Percentiles rank a stretch among this genome's conserved stretches.
These are phyloP conservation scores for Exobasidium rhododendri DNA, from an alignment of 1,284 basidiomycete genomes.

Conservation along the genomic window DNA sequence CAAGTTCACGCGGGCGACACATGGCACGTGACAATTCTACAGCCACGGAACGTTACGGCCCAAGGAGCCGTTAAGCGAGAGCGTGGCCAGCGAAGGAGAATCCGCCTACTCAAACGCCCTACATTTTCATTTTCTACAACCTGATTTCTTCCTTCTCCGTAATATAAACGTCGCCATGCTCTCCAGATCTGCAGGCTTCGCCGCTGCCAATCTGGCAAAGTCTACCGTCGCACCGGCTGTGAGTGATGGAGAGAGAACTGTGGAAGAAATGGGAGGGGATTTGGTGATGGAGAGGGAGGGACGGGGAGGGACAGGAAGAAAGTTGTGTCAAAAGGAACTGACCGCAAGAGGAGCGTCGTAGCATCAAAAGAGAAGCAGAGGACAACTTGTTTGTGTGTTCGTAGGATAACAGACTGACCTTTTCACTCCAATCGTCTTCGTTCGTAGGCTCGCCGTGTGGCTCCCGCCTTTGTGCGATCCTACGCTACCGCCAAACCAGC, in stretches of 20 bases:
- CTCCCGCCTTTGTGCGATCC: conserved; percentile 55
- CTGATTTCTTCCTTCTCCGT: too few relatives aligned
- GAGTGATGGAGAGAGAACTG: conserved; percentile 18
- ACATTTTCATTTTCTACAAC: too few relatives aligned
- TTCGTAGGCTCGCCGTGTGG: conserved; percentile 62
- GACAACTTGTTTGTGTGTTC: neutral
- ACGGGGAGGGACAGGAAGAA: neutral
- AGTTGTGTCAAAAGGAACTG: conserved; percentile 5
- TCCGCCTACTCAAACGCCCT: too few relatives aligned
- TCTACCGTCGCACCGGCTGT: conserved; percentile 46
- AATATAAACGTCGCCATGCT: conserved; percentile 35
- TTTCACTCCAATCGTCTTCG: neutral
- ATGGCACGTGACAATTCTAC: too few relatives aligned
- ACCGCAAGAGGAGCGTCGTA: conserved; percentile 1
- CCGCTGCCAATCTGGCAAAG: conserved; percentile 51
- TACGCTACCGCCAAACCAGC: conserved; percentile 99
- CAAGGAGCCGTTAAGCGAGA: too few relatives aligned
- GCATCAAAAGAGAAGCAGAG: neutral
- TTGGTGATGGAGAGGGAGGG: conserved; percentile 7
- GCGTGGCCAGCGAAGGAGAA: too few relatives aligned
- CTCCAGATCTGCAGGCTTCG: conserved; percentile 50
- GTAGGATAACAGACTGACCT: neutral
- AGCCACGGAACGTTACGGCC: too few relatives aligned
- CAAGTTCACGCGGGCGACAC: too few relatives aligned
- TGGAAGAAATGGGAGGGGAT: neutral